These are phyloP conservation scores for Cenchrus americanus DNA, from an alignment of 176 grass and related monocot genomes.

Conservation along the genomic window DNA sequence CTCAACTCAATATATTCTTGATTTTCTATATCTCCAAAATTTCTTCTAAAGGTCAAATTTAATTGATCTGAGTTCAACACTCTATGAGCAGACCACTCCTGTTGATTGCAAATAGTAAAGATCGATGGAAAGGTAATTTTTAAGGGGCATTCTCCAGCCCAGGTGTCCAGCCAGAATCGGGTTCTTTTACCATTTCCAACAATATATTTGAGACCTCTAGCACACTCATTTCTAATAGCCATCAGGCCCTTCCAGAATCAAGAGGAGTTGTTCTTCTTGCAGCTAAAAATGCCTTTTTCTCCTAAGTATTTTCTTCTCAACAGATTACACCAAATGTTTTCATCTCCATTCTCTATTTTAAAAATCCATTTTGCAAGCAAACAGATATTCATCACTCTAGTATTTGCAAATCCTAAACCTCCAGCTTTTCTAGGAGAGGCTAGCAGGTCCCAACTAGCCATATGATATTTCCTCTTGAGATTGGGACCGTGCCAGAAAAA, in stretches of 20 bases:
- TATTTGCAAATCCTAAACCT: neutral
- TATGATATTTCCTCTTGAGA: neutral
- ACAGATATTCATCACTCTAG: neutral
- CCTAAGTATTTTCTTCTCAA: neutral
- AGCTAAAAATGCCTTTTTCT: neutral
- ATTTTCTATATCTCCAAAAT: neutral
- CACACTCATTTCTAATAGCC: fast-evolving
- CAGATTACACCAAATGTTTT: fast-evolving
- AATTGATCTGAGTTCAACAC: too few relatives aligned
- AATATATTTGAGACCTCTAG: neutral
- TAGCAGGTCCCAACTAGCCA: neutral
- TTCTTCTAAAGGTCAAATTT: neutral
- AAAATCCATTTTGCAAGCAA: neutral
- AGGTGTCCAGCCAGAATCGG: neutral
- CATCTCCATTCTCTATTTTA: neutral
- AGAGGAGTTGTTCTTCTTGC: neutral
- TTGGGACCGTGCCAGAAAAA: neutral
- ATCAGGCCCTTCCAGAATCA: neutral
- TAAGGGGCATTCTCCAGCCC: neutral
- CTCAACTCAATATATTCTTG: too few relatives aligned
- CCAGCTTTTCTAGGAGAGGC: neutral
- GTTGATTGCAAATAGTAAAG: fast-evolving
- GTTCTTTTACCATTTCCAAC: neutral
- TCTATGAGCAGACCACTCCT: too few relatives aligned
- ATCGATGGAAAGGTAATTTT: neutral